Conservation (phyloP, 1,139 yeast genomes). For the Barnettozyma hawaiiensis region DNA sequence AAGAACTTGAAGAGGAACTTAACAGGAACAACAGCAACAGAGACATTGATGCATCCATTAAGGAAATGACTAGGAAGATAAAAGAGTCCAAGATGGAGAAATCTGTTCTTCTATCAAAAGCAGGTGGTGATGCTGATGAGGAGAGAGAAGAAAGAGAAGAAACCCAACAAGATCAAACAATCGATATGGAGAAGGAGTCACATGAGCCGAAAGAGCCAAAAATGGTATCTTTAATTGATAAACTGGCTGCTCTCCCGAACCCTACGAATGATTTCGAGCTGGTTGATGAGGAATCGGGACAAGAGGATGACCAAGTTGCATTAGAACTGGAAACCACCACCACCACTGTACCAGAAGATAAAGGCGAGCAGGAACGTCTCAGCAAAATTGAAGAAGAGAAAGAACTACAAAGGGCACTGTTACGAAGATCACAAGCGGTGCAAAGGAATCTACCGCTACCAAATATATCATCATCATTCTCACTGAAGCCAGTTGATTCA, state of each 20-base stretch:
- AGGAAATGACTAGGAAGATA: conserved; percentile 27
- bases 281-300: conserved; percentile 31
- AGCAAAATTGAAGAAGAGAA: conserved; percentile 22
- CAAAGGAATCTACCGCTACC: conserved; percentile 51
- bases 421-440: conserved; percentile 45
- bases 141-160: conserved; percentile 43
- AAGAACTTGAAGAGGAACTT: conserved; percentile 5
- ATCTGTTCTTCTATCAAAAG: conserved; percentile 42
- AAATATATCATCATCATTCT: conserved; percentile 23
- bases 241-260: conserved; percentile 41
- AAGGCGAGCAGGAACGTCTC: conserved; percentile 32
- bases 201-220: neutral
- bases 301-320: conserved; percentile 25
- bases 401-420: conserved; percentile 25
- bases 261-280: conserved; percentile 59
- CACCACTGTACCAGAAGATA: conserved; percentile 26
- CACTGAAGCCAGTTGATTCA: neutral
- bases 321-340: conserved; percentile 14
- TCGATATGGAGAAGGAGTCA: conserved; percentile 13
- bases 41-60: conserved; percentile 30
- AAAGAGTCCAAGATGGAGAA: conserved; percentile 29
- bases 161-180: conserved; percentile 20
- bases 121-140: conserved; percentile 37
- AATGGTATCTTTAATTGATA: conserved; percentile 16
- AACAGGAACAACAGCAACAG: conserved; percentile 28